Conservation (phyloP, 192 early-diverging fungal genomes). For the Entomortierella chlamydospora region DNA sequence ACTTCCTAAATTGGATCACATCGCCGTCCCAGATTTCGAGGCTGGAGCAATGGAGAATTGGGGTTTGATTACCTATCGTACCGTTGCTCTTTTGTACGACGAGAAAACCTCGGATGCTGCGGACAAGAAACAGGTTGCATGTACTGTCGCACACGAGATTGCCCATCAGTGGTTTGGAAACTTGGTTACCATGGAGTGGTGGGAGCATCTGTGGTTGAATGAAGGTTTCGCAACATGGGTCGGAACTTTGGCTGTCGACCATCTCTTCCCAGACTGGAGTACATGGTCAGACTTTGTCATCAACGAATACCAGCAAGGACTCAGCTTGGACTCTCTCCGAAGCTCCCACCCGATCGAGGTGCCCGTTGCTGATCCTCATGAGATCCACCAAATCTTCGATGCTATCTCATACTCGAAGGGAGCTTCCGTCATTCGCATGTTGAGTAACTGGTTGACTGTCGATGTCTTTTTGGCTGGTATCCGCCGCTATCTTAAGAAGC, state of each 20-base stretch:
- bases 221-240: constrained; percentile 99
- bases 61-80: constrained; percentile 95
- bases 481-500: constrained; percentile 82
- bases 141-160: constrained; percentile 89
- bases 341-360: constrained; percentile 96
- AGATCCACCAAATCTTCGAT: constrained; percentile 97
- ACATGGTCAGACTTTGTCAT: constrained; percentile 88
- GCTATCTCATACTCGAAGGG: constrained; percentile 94
- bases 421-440: constrained; percentile 94
- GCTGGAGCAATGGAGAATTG: constrained; percentile 95
- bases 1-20: constrained; percentile 88
- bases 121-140: constrained; percentile 86
- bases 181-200: constrained; percentile 96
- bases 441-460: constrained; percentile 79
- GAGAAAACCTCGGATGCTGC: constrained; percentile 76
- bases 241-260: constrained; percentile 86
- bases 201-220: constrained; percentile 95
- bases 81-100: constrained; percentile 85
- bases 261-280: constrained; percentile 94
- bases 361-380: constrained; percentile 81
- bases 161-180: constrained; percentile 96
- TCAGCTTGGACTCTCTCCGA: constrained; percentile 85
- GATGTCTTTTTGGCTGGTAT: constrained; percentile 77
- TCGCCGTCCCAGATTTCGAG: constrained; percentile 94
- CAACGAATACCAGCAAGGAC: constrained; percentile 78